phyloP scores from a whole-genome alignment of 768 basidiomycete species.

The Psilocybe subaeruginosa region DNA sequence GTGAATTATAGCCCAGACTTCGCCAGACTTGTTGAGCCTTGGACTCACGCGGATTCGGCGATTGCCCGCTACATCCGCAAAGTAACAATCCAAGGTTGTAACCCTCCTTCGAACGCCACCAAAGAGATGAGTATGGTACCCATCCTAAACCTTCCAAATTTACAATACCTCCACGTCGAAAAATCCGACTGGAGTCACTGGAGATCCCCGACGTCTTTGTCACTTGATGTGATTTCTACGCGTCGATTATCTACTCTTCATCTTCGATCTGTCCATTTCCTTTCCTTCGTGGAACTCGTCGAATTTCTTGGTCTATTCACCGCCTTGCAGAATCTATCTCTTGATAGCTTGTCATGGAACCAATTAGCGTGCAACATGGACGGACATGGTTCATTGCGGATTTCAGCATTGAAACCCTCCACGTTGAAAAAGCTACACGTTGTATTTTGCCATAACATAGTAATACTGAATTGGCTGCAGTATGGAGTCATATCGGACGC shows the following conservation, averaged over 20 bases:
- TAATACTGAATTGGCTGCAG: slow-evolving; percentile 33
- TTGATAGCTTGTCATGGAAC: slow-evolving; percentile 53
- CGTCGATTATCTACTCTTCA: slow-evolving; percentile 42
- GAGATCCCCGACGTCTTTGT: neutral
- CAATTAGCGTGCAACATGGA: slow-evolving; percentile 41
- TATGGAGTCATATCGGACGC: slow-evolving; percentile 24
- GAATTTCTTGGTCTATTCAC: slow-evolving; percentile 52
- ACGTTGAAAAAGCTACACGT: slow-evolving; percentile 41
- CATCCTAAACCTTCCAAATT: slow-evolving; percentile 9
- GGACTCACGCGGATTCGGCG: slow-evolving; percentile 26
- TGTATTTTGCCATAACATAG: slow-evolving; percentile 26
- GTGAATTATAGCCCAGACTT: slow-evolving; percentile 30
- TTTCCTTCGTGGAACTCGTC: slow-evolving; percentile 50
- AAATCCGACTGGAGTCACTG: slow-evolving; percentile 2
- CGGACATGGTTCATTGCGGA: neutral
- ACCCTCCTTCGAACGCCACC: neutral
- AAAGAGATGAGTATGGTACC: neutral
- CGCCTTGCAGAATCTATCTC: slow-evolving; percentile 44
- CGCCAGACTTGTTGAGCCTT: slow-evolving; percentile 27
- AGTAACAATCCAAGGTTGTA: slow-evolving; percentile 29
- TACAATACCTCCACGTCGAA: slow-evolving; percentile 11
- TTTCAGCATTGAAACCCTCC: slow-evolving; percentile 7
- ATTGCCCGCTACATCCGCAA: slow-evolving; percentile 32
- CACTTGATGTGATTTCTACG: neutral
- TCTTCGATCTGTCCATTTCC: slow-evolving; percentile 30